These are phyloP conservation scores for Paramecium primaurelia DNA, from an alignment of 73 alveolate species.

Conservation along the genomic window DNA sequence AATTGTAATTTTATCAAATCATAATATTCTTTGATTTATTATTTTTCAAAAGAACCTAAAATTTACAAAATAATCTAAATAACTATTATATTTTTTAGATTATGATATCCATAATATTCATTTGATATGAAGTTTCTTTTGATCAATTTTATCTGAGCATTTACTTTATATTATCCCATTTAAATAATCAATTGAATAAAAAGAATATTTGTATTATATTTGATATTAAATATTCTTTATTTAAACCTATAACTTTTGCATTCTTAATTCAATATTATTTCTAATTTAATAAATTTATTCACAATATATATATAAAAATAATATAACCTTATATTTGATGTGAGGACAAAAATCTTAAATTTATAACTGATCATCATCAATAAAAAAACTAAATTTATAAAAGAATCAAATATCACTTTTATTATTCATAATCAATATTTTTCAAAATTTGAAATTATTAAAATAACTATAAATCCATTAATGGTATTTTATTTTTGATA, in stretches of 20 bases:
- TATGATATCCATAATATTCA: not conserved
- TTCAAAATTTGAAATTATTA: not conserved
- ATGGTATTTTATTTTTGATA: no score
- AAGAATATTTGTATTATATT: not conserved
- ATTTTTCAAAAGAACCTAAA: not conserved
- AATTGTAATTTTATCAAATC: not conserved
- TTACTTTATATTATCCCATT: not conserved
- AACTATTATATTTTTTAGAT: not conserved
- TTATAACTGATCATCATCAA: not conserved
- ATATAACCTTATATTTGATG: not conserved
- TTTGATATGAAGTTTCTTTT: not conserved
- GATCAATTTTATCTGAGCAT: not conserved
- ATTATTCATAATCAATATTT: no score
- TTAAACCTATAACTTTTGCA: not conserved
- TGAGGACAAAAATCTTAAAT: not conserved
- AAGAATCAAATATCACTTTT: not conserved
- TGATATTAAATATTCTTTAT: not conserved
- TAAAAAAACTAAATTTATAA: no score
- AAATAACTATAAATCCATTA: no score
- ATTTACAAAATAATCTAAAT: not conserved
- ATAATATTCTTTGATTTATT: not conserved
- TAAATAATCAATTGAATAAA: not conserved
- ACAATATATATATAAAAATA: not conserved
- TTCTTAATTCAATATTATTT: not conserved
- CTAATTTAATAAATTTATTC: not conserved